Evolutionary conservation across 139 green algal genomes (phyloP).

Genomic region (Protoeuglena noctilucae): DNA sequence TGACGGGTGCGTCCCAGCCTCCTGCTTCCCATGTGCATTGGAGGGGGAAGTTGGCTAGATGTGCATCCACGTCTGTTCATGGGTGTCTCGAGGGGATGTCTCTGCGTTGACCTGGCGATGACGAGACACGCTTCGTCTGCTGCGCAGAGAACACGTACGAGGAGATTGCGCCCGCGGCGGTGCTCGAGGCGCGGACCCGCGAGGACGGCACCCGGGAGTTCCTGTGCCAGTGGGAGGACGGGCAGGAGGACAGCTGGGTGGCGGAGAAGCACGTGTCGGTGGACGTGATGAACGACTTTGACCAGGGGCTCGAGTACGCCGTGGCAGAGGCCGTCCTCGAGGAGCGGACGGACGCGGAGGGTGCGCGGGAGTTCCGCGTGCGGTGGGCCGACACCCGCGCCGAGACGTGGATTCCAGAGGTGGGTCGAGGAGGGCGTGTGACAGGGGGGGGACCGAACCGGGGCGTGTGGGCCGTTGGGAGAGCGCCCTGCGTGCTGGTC

Average conservation of each 20-base stretch:
- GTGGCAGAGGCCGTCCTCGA: too few species aligned
- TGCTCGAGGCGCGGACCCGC: constrained; percentile 29
- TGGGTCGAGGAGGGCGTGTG: too few species aligned
- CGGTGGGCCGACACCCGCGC: too few species aligned
- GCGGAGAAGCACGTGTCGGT: constrained; percentile 28
- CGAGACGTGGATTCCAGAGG: too few species aligned
- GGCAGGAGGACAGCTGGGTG: constrained; percentile 39
- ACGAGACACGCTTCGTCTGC: neutral
- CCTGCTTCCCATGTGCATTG: neutral
- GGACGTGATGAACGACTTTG: constrained; percentile 60
- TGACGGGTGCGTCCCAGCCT: constrained; percentile 22
- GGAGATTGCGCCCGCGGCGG: constrained; percentile 35
- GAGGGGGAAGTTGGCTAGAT: neutral
- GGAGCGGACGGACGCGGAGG: too few species aligned
- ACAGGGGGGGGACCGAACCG: too few species aligned
- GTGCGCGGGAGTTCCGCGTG: too few species aligned
- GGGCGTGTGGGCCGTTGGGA: too few species aligned
- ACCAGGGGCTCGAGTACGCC: constrained; percentile 49
- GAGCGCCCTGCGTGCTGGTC: too few species aligned
- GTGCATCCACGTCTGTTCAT: too few species aligned
- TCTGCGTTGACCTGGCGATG: neutral
- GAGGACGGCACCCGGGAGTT: constrained; percentile 29
- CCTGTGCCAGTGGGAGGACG: constrained; percentile 43
- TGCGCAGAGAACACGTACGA: constrained; percentile 49
- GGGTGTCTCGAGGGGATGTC: constrained; percentile 1